A percentile compares a stretch with the other conserved stretches of the same genome.
phyloP scores from a whole-genome alignment of 371 early-diverging fungal genomes.

The Synchytrium microbalum region DNA sequence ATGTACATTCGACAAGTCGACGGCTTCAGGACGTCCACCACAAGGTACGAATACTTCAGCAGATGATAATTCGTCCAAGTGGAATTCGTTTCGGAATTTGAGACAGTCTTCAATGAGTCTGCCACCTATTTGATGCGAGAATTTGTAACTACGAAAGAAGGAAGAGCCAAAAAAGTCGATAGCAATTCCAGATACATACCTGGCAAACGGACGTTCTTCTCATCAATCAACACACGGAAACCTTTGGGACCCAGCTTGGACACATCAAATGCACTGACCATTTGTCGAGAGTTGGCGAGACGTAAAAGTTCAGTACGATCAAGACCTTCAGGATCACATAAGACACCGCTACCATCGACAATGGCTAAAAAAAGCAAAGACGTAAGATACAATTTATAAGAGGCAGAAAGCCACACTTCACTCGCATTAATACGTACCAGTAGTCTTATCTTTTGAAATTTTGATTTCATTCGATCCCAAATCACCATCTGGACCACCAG shows the following conservation, averaged over 20 bases:
- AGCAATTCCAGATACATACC: conserved; percentile 15
- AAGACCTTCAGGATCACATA: conserved; percentile 91
- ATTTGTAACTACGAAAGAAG: neutral
- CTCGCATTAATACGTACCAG: conserved; percentile 29
- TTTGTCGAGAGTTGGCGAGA: conserved; percentile 71
- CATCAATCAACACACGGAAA: conserved; percentile 91
- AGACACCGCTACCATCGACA: conserved; percentile 94
- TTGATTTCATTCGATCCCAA: conserved; percentile 97
- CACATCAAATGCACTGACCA: conserved; percentile 84
- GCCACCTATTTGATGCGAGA: conserved; percentile 46
- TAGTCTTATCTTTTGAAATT: conserved; percentile 93
- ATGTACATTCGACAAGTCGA: conserved; percentile 86
- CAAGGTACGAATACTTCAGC: conserved; percentile 96
- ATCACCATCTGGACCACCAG: conserved; percentile 98
- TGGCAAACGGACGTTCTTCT: conserved; percentile 78
- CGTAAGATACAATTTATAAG: too few species aligned
- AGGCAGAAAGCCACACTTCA: neutral
- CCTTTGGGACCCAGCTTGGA: conserved; percentile 70
- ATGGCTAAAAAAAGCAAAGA: too few species aligned
- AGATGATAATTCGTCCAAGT: conserved; percentile 67
- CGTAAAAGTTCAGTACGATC: conserved; percentile 77
- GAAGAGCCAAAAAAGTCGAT: conserved; percentile 1
- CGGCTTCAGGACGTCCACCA: conserved; percentile 96
- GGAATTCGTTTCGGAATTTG: conserved; percentile 93
- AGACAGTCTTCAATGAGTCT: conserved; percentile 81